A percentile compares a stretch with the other conserved stretches of the same genome.
phyloP scores from a whole-genome alignment of 345 rosid genomes.

The Camelina neglecta region DNA sequence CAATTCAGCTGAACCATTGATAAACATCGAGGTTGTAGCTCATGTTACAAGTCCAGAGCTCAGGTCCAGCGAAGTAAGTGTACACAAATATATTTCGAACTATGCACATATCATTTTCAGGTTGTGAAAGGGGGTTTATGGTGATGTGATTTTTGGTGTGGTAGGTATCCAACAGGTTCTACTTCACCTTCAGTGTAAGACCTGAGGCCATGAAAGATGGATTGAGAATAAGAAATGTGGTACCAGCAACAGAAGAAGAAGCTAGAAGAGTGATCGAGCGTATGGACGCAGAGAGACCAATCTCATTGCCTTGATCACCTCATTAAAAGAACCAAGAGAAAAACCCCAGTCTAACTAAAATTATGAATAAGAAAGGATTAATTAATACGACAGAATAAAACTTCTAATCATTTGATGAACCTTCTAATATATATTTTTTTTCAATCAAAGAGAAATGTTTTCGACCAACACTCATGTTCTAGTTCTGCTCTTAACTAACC shows the following conservation, averaged over 20 bases:
- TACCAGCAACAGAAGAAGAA: conserved; percentile 89
- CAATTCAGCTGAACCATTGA: conserved; percentile 58
- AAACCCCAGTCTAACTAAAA: not conserved
- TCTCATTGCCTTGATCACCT: conserved; percentile 26
- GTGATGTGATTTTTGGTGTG: conserved; percentile 32
- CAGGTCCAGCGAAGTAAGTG: conserved; percentile 73
- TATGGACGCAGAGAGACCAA: conserved; percentile 70
- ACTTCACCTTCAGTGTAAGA: conserved; percentile 79
- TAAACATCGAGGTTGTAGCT: conserved; percentile 81
- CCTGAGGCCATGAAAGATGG: conserved; percentile 76
- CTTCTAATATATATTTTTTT: not conserved
- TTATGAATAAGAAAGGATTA: not conserved
- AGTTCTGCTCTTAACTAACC: not conserved
- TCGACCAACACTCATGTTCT: not conserved
- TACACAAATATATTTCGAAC: not conserved
- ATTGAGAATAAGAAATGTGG: conserved; percentile 75
- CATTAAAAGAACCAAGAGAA: not conserved
- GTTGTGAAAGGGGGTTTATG: not conserved
- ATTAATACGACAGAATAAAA: not conserved
- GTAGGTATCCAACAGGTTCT: conserved; percentile 87
- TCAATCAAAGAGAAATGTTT: not conserved
- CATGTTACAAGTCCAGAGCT: conserved; percentile 80
- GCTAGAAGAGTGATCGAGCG: conserved; percentile 81
- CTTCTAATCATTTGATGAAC: no score
- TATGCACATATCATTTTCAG: not conserved